Evolutionary conservation across 352 stramenopile species (phyloP), one percentile per base, ranked within the genome.

Genomic region (Globisporangium polare): DNA sequence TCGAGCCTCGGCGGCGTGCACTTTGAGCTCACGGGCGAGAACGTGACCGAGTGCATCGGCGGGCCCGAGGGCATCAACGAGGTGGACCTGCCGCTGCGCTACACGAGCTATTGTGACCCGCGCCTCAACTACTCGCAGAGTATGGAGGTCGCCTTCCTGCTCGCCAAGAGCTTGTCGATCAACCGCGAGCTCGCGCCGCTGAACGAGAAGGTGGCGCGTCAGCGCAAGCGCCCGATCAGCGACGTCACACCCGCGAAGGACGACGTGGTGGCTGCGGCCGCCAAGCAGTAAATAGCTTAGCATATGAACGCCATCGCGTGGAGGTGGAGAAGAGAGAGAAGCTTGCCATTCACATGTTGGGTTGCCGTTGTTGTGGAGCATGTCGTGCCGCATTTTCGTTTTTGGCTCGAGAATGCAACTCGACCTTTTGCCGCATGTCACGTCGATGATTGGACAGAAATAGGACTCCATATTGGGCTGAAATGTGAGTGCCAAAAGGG

Each of bases 31-130:
- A 99, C 97, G 22, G 97, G 97, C 47, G 95, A 99, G 71, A 97
- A 99, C 82, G 97, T 99, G 33, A 99, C 97, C 2, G 97, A 99
- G 78, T 99, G 97, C 77, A 98, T 97, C 58, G 97, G 97, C 58
- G 97, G 97, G 24, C 84, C 98, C 1, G 86, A 97, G 61, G 88
- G 88, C 60, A 92, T 99, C 29, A 95, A 89, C 45, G 95, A 98
- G 71, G 77, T 89, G 13, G 94, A 98, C 60, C 78, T 99, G 31
- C 85, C 77, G 20, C 75, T 93, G 63, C 86, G 93, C 60, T 99
- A 99, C 89, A 91, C 95, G 62, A 99, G 96, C 58, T 95, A 92
- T 70, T 99, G 97, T 68, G 97, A 99, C 86, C 97, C 97, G 49
- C 89, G 97, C 51, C 83, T 99, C 51, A 99, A 99, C 79, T 98